Evolutionary conservation across 75 land plant genomes (phyloP).

Genomic region (Selaginella moellendorffii): DNA sequence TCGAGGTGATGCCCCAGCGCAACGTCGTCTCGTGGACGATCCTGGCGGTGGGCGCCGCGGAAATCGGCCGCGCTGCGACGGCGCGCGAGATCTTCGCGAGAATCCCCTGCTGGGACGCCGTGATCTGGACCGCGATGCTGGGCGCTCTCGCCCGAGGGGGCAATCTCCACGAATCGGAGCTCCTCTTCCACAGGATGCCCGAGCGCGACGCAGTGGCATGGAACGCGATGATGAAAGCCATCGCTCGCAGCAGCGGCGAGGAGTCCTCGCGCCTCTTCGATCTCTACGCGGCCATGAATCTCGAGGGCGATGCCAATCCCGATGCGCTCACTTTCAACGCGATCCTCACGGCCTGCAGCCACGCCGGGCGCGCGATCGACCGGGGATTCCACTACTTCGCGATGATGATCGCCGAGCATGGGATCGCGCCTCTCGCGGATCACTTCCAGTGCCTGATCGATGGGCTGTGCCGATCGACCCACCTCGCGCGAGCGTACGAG

Average conservation of each 20-base stretch:
- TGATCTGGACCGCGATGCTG: neutral
- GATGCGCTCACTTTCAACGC: neutral
- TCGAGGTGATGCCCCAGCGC: neutral
- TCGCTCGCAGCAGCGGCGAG: neutral
- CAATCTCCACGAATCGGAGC: neutral
- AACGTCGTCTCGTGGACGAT: neutral
- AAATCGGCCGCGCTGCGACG: neutral
- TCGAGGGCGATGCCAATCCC: neutral
- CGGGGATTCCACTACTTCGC: neutral
- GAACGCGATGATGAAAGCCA: neutral
- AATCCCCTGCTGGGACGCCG: neutral
- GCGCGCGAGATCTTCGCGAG: neutral
- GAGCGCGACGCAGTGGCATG: neutral
- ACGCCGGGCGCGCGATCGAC: neutral
- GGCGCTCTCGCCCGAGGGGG: neutral
- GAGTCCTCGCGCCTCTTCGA: neutral
- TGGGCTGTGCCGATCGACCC: neutral
- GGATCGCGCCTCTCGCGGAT: neutral
- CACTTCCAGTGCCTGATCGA: slow-evolving; percentile 1
- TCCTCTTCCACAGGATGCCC: neutral
- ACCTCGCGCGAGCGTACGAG: neutral
- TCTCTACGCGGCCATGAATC: neutral
- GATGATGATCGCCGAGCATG: neutral
- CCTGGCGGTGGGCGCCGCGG: neutral
- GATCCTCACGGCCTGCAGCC: slow-evolving; percentile 1